Evolutionary conservation across 441 rosid species (phyloP).

Genomic region (Adansonia grandidieri): DNA sequence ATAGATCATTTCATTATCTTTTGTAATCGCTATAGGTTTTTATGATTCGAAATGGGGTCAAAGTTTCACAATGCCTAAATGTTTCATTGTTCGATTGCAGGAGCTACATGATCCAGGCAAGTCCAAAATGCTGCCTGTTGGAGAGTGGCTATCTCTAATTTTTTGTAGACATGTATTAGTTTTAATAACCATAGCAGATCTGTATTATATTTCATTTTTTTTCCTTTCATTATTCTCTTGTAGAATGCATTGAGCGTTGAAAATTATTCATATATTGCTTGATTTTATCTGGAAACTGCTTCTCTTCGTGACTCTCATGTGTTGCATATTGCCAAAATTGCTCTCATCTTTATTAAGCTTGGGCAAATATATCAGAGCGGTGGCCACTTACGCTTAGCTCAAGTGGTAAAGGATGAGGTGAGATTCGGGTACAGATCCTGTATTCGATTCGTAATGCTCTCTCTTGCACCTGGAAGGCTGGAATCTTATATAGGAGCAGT

Average conservation of each 20-base stretch:
- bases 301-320: neutral
- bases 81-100: constrained; percentile 19
- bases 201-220: neutral
- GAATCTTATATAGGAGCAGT: neutral
- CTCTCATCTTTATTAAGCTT: neutral
- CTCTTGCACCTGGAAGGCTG: too few relatives aligned
- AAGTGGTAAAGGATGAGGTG: neutral
- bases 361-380: neutral
- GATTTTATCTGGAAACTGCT: neutral
- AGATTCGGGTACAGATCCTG: neutral
- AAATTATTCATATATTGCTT: neutral
- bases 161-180: constrained; percentile 20
- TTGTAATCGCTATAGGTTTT: neutral
- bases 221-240: neutral
- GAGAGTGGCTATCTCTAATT: constrained; percentile 9
- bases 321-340: neutral
- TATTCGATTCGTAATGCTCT: neutral
- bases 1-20: neutral
- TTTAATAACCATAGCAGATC: neutral
- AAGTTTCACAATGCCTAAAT: neutral
- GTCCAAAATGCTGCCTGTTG: neutral
- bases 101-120: constrained; percentile 1
- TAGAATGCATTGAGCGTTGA: constrained; percentile 3
- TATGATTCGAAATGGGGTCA: neutral
- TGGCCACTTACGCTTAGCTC: neutral